These are phyloP conservation scores for Pleochaeta shiraiana DNA, from an alignment of 2,329 filamentous ascomycete species.

Conservation along the genomic window DNA sequence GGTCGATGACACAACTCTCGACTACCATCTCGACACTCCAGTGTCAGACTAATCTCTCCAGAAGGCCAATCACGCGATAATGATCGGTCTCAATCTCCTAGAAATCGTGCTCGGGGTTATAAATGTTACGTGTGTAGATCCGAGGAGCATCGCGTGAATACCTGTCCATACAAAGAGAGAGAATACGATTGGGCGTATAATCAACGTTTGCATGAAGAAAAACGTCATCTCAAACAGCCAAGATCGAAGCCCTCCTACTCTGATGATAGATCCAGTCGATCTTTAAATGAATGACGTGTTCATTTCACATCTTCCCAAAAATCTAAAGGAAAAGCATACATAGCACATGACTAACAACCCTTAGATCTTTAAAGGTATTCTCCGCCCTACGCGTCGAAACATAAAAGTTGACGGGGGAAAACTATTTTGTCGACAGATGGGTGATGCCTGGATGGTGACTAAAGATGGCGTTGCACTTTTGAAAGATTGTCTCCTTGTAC, in stretches of 20 bases:
- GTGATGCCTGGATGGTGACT: not conserved
- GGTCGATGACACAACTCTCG: too few species aligned
- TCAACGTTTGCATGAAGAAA: not conserved
- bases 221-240: not conserved
- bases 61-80: not conserved
- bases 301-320: not conserved
- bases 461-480: not conserved
- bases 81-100: not conserved
- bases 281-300: not conserved
- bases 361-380: not conserved
- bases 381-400: not conserved
- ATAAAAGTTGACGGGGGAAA: not conserved
- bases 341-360: not conserved
- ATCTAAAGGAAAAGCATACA: not conserved
- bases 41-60: too few species aligned
- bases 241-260: not conserved
- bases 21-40: too few species aligned
- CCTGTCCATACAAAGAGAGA: not conserved
- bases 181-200: not conserved
- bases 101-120: not conserved
- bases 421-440: not conserved
- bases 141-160: not conserved
- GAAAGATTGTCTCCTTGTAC: not conserved
- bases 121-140: not conserved
- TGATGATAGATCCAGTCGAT: not conserved